Conservation (phyloP, 2,329 filamentous ascomycete species). For the Colletotrichum theobromicola region DNA sequence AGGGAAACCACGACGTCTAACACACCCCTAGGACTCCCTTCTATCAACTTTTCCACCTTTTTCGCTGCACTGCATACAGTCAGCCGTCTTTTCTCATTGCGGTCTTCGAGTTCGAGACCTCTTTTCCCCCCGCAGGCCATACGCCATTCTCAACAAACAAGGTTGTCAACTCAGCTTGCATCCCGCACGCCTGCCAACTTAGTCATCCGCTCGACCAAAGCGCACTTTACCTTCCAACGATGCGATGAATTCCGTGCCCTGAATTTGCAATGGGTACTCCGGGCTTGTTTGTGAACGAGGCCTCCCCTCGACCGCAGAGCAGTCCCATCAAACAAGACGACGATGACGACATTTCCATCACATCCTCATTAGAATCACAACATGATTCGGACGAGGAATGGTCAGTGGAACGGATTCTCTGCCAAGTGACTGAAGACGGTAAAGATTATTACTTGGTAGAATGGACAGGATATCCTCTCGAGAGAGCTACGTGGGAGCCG, state of each 20-base stretch:
- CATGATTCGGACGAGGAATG: slow-evolving; percentile 50
- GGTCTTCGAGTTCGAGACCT: not conserved
- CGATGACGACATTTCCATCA: slow-evolving; percentile 34
- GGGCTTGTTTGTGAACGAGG: slow-evolving; percentile 1
- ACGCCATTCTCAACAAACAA: not conserved
- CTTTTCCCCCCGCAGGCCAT: not conserved
- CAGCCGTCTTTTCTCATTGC: not conserved
- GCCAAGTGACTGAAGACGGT: slow-evolving; percentile 24
- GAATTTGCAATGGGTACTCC: not conserved
- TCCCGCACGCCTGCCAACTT: not conserved
- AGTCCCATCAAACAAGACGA: slow-evolving; percentile 15
- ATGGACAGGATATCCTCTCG: slow-evolving; percentile 40
- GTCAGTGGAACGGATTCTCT: slow-evolving; percentile 51
- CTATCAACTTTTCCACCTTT: not conserved
- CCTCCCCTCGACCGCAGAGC: not conserved
- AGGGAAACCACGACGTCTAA: not conserved
- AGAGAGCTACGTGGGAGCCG: slow-evolving; percentile 57
- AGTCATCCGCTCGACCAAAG: not conserved
- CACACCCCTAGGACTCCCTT: not conserved
- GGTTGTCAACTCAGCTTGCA: not conserved
- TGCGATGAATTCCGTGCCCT: not conserved
- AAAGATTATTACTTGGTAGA: slow-evolving; percentile 36
- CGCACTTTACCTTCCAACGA: not conserved
- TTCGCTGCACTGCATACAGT: not conserved
- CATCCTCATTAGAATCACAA: slow-evolving; percentile 36